Conservation (phyloP, 179 eudicot genomes). For the Spinacia oleracea region DNA sequence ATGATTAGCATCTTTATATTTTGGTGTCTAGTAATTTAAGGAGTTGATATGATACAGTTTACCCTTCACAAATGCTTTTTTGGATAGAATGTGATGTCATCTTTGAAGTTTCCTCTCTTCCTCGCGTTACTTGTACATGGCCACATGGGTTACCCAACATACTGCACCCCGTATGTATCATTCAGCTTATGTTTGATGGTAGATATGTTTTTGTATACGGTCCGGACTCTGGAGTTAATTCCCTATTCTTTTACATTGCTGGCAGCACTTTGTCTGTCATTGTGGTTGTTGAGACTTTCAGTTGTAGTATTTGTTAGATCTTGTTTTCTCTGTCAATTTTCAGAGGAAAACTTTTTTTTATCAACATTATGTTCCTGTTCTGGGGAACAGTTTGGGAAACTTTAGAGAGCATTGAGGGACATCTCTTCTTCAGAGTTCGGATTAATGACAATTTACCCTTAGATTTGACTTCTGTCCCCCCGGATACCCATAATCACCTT, state of each 20-base stretch:
- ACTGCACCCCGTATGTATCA: background rate
- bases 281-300: background rate
- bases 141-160: background rate
- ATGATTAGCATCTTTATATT: background rate
- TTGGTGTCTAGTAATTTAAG: background rate
- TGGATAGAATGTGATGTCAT: background rate
- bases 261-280: background rate
- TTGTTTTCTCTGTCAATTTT: background rate
- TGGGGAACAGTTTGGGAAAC: background rate
- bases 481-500: background rate
- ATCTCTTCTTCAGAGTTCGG: background rate
- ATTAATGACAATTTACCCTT: background rate
- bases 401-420: background rate
- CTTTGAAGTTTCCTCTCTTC: background rate
- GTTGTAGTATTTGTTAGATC: background rate
- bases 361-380: background rate
- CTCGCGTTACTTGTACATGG: background rate
- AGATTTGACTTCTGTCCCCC: background rate
- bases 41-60: background rate
- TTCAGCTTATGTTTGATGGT: background rate
- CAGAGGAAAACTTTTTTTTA: background rate
- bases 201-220: too few species aligned
- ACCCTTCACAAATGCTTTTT: background rate
- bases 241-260: background rate
- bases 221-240: too few species aligned